Evolutionary conservation across 139 green algal species (phyloP).

Genomic region (Chlorella sp.): DNA sequence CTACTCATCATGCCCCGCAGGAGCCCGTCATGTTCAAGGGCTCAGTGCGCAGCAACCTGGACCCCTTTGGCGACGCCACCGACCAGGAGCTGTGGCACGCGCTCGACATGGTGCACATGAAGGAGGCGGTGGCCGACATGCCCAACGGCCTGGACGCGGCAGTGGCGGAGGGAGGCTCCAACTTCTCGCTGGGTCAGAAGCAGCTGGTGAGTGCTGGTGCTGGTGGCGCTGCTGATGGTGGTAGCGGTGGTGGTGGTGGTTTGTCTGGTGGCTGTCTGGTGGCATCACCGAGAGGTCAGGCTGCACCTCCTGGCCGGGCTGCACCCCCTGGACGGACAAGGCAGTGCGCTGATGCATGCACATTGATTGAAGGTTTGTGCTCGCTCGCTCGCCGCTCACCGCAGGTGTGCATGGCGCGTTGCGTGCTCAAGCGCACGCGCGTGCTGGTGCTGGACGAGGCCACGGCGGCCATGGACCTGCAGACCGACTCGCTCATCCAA

Average conservation of each 20-base stretch:
- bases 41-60: conserved; percentile 74
- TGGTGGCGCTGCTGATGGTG: too few species aligned
- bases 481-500: conserved; percentile 49
- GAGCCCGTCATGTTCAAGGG: conserved; percentile 76
- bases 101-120: conserved; percentile 43
- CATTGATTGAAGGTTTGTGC: too few species aligned
- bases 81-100: conserved; percentile 66
- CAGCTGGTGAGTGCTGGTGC: conserved; percentile 82
- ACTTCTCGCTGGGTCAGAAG: conserved; percentile 84
- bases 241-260: too few species aligned
- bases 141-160: conserved; percentile 60
- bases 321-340: too few species aligned
- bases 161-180: conserved; percentile 80
- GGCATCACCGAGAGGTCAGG: too few species aligned
- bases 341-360: too few species aligned
- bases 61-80: conserved; percentile 47
- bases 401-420: conserved; percentile 72
- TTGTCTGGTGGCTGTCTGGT: too few species aligned
- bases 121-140: conserved; percentile 37
- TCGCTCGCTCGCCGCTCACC: too few species aligned
- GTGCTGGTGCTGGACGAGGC: conserved; percentile 78
- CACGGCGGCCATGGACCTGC: conserved; percentile 60
- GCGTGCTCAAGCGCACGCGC: conserved; percentile 42
- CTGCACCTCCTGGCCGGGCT: too few species aligned
- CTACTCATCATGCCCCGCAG: too few species aligned